Percentiles rank a stretch among this genome's conserved stretches.
These are phyloP conservation scores for Stentor roeselii DNA, from an alignment of 73 alveolate species.

Conservation along the genomic window DNA sequence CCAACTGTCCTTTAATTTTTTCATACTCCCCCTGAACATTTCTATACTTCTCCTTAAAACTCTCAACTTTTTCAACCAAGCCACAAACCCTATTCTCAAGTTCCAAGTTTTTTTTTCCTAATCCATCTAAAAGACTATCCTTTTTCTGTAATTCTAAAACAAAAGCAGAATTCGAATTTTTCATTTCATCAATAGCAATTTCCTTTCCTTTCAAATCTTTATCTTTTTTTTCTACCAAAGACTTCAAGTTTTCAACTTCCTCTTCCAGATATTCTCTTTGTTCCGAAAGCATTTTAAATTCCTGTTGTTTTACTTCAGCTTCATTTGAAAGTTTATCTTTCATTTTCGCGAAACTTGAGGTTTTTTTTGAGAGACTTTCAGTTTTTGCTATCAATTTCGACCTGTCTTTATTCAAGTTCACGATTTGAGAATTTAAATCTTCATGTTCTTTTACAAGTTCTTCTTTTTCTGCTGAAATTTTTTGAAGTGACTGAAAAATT, in stretches of 20 bases:
- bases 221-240: not conserved
- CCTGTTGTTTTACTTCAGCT: slow-evolving; percentile 1
- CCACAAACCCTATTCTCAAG: not conserved
- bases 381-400: not conserved
- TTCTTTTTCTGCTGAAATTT: no score
- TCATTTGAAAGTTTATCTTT: slow-evolving; percentile 16
- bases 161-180: no score
- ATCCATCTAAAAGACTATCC: not conserved
- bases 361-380: slow-evolving; percentile 10
- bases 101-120: not conserved
- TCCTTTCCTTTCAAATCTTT: not conserved
- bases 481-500: not conserved
- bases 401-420: not conserved
- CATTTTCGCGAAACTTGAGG: not conserved
- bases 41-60: not conserved
- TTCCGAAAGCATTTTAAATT: not conserved
- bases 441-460: not conserved
- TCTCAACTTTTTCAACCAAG: not conserved
- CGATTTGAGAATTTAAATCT: not conserved
- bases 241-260: not conserved
- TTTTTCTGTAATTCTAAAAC: not conserved
- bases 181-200: not conserved
- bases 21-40: not conserved
- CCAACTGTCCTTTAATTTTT: no score
- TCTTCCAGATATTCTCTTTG: not conserved